phyloP scores from a whole-genome alignment of 2,329 filamentous ascomycete species.

The Phaeosphaeriaceae sp. region DNA sequence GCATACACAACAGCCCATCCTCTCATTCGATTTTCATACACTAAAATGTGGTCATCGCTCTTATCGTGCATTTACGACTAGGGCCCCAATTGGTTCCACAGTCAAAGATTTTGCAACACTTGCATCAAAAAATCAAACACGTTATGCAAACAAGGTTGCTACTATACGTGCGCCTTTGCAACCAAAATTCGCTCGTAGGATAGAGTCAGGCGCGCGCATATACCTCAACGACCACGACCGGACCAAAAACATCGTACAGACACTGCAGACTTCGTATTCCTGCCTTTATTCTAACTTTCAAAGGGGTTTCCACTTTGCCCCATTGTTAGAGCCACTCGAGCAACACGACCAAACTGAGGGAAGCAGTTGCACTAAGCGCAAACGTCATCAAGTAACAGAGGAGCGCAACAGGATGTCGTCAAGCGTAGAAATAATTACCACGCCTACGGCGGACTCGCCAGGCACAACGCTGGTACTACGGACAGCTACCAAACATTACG shows the following conservation, averaged over 20 bases:
- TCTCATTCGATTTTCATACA: conserved; percentile 1
- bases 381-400: neutral
- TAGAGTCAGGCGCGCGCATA: neutral
- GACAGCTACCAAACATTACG: conserved; percentile 74
- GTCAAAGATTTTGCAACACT: conserved; percentile 6
- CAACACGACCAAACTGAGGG: neutral
- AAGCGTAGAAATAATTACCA: conserved; percentile 75
- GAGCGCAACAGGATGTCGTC: conserved; percentile 66
- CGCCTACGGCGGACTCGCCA: conserved; percentile 85
- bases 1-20: neutral
- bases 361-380: neutral
- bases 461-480: conserved; percentile 80
- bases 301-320: neutral
- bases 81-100: neutral
- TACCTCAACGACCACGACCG: neutral
- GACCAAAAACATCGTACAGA: neutral
- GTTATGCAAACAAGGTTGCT: neutral
- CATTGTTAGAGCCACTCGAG: conserved; percentile 11
- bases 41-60: neutral
- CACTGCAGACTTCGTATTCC: neutral
- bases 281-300: conserved; percentile 4
- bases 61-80: conserved; percentile 5
- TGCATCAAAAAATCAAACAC: conserved; percentile 2
- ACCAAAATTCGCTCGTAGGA: neutral
- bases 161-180: neutral